Conservation (phyloP, 2,329 filamentous ascomycete species). For the Epicoccum sorghinum region DNA sequence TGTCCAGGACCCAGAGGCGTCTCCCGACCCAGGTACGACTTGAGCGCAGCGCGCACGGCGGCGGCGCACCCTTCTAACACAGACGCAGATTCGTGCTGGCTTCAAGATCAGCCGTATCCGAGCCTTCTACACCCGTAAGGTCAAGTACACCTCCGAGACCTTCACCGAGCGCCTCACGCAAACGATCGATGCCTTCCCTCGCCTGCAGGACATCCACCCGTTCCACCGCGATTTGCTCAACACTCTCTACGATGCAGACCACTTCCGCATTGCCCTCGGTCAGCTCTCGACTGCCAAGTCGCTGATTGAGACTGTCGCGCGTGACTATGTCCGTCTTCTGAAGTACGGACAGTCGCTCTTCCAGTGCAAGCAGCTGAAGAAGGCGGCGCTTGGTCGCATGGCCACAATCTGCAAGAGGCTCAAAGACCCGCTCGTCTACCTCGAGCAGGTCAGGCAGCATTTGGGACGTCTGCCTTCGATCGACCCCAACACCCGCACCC, state of each 20-base stretch:
- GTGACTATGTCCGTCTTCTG: conserved; percentile 94
- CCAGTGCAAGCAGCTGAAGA: conserved; percentile 99
- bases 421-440: conserved; percentile 92
- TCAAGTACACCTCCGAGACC: conserved; percentile 95
- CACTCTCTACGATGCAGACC: conserved; percentile 73
- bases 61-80: conserved; percentile 44
- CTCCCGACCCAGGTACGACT: conserved; percentile 90
- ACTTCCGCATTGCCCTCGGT: conserved; percentile 91
- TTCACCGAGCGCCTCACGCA: conserved; percentile 91
- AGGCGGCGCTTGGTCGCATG: conserved; percentile 95
- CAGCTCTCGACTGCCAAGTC: conserved; percentile 96
- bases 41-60: neutral
- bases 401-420: conserved; percentile 93
- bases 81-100: conserved; percentile 92
- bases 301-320: conserved; percentile 91
- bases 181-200: conserved; percentile 88
- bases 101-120: conserved; percentile 96
- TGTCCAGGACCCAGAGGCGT: conserved; percentile 83
- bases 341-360: conserved; percentile 92
- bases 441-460: conserved; percentile 97
- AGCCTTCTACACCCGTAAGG: conserved; percentile 93
- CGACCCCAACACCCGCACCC: conserved; percentile 94
- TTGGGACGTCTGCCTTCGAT: conserved; percentile 97
- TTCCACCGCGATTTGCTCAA: conserved; percentile 92
- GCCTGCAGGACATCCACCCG: conserved; percentile 91